Base-by-base conservation (phyloP, 148 eudicot species). In the Heliamphora exappendiculata region DNA sequence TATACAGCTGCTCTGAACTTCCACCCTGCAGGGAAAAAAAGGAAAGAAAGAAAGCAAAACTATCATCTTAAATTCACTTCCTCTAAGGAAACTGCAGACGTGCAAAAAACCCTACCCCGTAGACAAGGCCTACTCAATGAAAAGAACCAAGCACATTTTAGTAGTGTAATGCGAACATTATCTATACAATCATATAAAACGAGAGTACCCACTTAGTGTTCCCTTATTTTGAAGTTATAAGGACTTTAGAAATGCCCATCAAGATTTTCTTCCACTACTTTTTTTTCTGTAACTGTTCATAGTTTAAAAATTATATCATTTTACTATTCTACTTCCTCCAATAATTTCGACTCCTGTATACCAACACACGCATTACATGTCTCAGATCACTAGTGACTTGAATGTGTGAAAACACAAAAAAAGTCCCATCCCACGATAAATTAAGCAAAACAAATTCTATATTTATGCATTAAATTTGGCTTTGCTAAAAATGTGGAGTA, bases 1-100 rank as follows among this genome's bases (percentile, higher is more conserved):
- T 77, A 69, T 90, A 95, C 37, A 95, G 90, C 84, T 82, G 89
- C 60, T 87, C 84, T 11, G 98, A 92, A 77, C 87, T 91, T 78
- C 98, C 98, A 72, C 97, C 98, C 98, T 94, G 88, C 44, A 78
- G 50, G 14, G 53, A 41, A 60, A 12, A 24, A 34, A 42, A 28
- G 50, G 4, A 44, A 39, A 2, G 4, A 5, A 17, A 0, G n/a
- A 13, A 16, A 67, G 47, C 31, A 65, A 73, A 73, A 17, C 0
- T 14, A 28, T 53, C 76, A 63, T 13, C 28, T 72, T 26, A n/a
- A 72, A 64, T 28, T 34, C 24, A 49, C 22, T 51, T 53, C 36
- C 72, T 42, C 16, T 2, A 66, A 45, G 41, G 39, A 41, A 3
- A 60, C 26, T 60, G 53, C 1, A 74, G 19, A 22, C 53, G 44